Base-by-base conservation (phyloP, 1,139 yeast genomes). In the Taiozyma sp. region DNA sequence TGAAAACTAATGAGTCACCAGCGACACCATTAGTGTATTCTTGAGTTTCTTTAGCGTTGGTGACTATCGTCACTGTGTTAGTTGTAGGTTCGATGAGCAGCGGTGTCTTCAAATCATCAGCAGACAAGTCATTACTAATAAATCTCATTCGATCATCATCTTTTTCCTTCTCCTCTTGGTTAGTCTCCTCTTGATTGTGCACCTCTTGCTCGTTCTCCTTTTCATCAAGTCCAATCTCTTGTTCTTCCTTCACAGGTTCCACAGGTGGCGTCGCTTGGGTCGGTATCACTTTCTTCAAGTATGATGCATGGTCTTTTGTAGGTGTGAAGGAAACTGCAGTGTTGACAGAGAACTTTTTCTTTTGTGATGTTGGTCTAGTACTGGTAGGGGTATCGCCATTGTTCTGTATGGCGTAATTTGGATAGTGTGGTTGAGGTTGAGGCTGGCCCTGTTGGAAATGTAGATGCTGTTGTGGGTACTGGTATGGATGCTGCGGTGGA, bases 71-170 rank as follows among this genome's bases (percentile, higher is more conserved):
- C 32, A 24, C 47, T 9, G 34, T 48, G 16, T 23, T 48, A 29
- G 29, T 43, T 43, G 16, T 43, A 7, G 52, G 43, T 14, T 51
- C 53, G 24, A 51, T 51, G 13, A 51, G 47, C 14, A 51, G 14
- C 4, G 53, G 53, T 23, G 42, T 46, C n/a, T 40, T 45, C 16
- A 51, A 46, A 28, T 48, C 51, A 5, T 40, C 16, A 12, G 24
- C 27, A 8, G 43, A 36, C 3, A 46, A 22, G 12, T 46, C 48
- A 40, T 40, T 40, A 40, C 43, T 40, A 40, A 40, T 40, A 40
- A 40, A 23, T 14, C 16, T 23, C 16, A 40, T 23, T 22, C 42
- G 12, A 23, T 23, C 42, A 6, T 22, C 13, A 9, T 40, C 38
- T 9, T 10, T 32, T 12, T 44, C 41, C 7, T 38, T 19, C 41